Evolutionary conservation across 768 basidiomycete genomes (phyloP).

Genomic region (Lentinula aciculospora): DNA sequence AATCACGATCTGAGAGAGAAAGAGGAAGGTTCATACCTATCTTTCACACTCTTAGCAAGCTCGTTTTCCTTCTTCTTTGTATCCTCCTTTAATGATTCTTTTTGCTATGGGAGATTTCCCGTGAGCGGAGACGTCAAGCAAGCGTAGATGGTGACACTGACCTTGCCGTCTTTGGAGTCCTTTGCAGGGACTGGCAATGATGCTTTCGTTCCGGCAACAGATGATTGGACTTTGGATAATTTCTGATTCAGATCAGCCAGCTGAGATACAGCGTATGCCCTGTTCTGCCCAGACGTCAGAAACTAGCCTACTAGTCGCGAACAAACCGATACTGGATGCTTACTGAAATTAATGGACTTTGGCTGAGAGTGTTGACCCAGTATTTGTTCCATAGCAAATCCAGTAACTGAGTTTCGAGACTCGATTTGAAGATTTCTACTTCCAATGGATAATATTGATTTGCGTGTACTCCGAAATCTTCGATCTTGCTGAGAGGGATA

Average conservation of each 20-base stretch:
- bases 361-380: constrained; percentile 96
- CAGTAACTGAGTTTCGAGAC: constrained; percentile 80
- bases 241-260: constrained; percentile 89
- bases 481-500: constrained; percentile 94
- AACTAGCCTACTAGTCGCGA: not conserved
- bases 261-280: constrained; percentile 90
- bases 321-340: constrained; percentile 16
- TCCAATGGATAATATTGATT: constrained; percentile 94
- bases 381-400: constrained; percentile 98
- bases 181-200: constrained; percentile 43
- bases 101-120: constrained; percentile 22
- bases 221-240: constrained; percentile 61
- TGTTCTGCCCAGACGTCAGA: constrained; percentile 54
- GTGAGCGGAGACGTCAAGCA: not conserved
- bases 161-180: constrained; percentile 50
- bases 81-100: constrained; percentile 57
- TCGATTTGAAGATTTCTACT: constrained; percentile 92
- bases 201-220: constrained; percentile 55
- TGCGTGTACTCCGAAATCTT: constrained; percentile 98
- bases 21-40: constrained; percentile 51
- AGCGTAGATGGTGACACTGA: constrained; percentile 14
- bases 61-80: constrained; percentile 88
- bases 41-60: constrained; percentile 84
- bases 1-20: not conserved
- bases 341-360: constrained; percentile 89